Base-by-base conservation (phyloP, 1,139 yeast genomes). In the Suhomyces choctaworum region DNA sequence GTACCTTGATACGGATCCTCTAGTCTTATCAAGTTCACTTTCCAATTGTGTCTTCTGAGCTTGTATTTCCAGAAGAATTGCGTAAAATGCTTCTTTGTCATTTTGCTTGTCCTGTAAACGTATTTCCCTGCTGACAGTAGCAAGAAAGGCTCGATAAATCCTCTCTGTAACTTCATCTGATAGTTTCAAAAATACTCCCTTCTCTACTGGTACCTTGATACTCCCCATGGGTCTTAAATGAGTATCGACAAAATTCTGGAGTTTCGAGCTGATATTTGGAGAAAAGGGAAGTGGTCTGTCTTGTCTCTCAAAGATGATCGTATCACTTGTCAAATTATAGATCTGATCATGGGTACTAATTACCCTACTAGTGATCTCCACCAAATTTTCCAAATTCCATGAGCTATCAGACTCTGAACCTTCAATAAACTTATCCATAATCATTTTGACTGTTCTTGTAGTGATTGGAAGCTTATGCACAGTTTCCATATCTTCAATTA, bases 391-490 rank as follows among this genome's bases (percentile, higher is more conserved):
- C 12, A 53, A 32, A 4, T 19, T 27, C 47, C 48, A 42, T 6
- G 19, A 25, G 2, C 25, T 16, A 6, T 28, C 22, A 7, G 19
- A 13, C 8, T 16, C 37, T 4, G 21, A 12, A 2, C 19, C 25
- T 6, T 17, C 7, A 17, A 17, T 17, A 17, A 40, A 39, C 10
- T 27, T 33, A 16, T 39, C 36, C 24, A 51, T 51, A 4, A 56
- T 25, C 2, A 36, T 32, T 9, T 42, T 40, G 31, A 55, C 62
- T 9, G 52, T 45, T 26, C 57, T 46, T 4, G 66, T 60, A 5
- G 66, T 54, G n/a, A 57, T 37, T 1, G 66, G 66, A 6, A 62
- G 34, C 2, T 46, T 44, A 19, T 44, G 49, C 8, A 39, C 30
- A 4, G 37, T 32, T 17, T 49, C 54, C 56, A 58, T 50, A 8